Conservation (phyloP, 2,329 filamentous ascomycete species). For the Fusarium sp. region DNA sequence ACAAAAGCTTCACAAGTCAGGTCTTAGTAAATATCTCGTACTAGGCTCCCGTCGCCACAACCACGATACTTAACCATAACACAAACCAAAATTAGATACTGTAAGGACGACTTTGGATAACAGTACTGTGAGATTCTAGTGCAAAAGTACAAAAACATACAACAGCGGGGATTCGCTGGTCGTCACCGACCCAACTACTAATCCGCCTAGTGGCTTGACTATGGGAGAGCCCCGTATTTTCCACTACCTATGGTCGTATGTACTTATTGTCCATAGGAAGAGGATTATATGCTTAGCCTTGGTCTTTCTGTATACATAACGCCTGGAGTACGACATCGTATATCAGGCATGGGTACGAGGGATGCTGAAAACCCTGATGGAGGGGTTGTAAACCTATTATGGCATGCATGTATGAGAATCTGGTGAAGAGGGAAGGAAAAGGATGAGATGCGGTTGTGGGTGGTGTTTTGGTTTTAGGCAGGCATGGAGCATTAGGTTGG, state of each 20-base stretch:
- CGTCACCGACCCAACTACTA: constrained; percentile 1
- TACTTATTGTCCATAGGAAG: fast-evolving
- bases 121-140: neutral
- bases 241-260: constrained; percentile 5
- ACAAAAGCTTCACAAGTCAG: neutral
- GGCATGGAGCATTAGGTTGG: neutral
- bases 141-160: neutral
- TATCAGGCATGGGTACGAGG: no score
- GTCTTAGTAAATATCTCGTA: neutral
- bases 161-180: neutral
- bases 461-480: neutral
- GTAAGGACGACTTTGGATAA: neutral
- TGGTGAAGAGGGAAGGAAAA: neutral
- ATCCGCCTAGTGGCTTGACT: constrained; percentile 3
- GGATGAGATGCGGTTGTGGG: neutral
- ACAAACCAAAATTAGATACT: no score
- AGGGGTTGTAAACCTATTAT: neutral
- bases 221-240: constrained; percentile 2
- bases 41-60: neutral
- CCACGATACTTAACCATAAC: neutral
- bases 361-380: neutral
- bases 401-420: neutral
- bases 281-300: neutral
- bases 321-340: neutral
- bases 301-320: no score